Evolutionary conservation across 192 early-diverging fungal species (phyloP).

Genomic region (Umbelopsis sp.): DNA sequence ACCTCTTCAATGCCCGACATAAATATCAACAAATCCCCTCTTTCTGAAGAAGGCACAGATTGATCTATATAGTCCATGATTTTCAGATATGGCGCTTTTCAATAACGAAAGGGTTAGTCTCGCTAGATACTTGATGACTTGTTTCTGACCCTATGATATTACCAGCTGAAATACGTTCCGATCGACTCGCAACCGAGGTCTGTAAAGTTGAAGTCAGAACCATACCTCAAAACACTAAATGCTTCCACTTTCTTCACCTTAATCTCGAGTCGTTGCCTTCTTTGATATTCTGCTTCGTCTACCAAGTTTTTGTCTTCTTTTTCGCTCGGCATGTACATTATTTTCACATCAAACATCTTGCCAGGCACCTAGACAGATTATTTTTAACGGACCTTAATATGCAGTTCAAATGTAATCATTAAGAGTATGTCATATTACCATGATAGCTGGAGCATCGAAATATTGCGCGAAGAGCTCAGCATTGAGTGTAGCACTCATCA

Average conservation of each 20-base stretch:
- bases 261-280: slow-evolving; percentile 40
- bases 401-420: neutral
- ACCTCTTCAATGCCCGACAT: slow-evolving; percentile 68
- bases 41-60: slow-evolving; percentile 52
- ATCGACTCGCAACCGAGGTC: slow-evolving; percentile 56
- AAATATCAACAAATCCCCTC: slow-evolving; percentile 69
- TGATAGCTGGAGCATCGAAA: slow-evolving; percentile 62
- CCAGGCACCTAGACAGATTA: slow-evolving; percentile 58
- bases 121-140: neutral
- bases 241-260: slow-evolving; percentile 25
- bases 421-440: slow-evolving; percentile 8
- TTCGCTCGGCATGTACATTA: slow-evolving; percentile 58
- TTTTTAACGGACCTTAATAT: too few relatives aligned
- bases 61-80: slow-evolving; percentile 66
- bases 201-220: slow-evolving; percentile 7
- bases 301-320: slow-evolving; percentile 63
- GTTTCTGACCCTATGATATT: neutral
- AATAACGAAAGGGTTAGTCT: neutral
- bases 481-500: slow-evolving; percentile 94
- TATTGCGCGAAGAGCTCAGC: slow-evolving; percentile 76
- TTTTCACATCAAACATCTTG: slow-evolving; percentile 63
- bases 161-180: slow-evolving; percentile 53
- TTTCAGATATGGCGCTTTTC: slow-evolving; percentile 57
- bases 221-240: neutral
- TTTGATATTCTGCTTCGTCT: slow-evolving; percentile 49